Base-by-base conservation (phyloP, 257 asterid species). In the Lithospermum erythrorhizon region DNA sequence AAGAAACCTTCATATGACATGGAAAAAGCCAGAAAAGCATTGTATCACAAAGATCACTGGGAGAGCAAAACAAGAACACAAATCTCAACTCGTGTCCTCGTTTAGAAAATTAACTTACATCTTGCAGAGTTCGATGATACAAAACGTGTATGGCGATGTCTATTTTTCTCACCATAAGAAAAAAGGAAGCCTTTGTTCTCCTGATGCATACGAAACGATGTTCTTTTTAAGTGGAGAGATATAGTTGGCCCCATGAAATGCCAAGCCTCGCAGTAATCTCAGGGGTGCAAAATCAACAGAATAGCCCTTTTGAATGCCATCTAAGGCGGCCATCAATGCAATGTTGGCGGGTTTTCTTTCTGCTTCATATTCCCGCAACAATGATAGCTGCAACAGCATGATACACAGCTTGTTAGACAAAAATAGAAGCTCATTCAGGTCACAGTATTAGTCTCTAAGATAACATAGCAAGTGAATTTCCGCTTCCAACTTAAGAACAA, bases 291-390 rank as follows among this genome's bases (percentile, higher is more conserved):
- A 81, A 80, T 89, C 95, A 35, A 86, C 74, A 18, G 95, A 84
- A 73, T 93, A 93, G 1, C 89, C 95, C 89, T 89, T 93, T 72
- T 93, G 99, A 66, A 93, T 79, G 19, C 99, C 96, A 55, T 93
- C 99, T 21, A 93, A 75, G 63, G 83, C 64, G 24, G 96, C 94
- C 95, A 89, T 86, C 97, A 93, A 75, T 21, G 86, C 61, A 60
- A 79, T 20, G 69, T 93, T 93, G 51, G 89, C 95, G 35, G 87
- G 73, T 74, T 76, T 93, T 72, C 98, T 83, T 68, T 93, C 97
- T 19, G 87, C 79, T 75, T 86, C 98, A 6, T 89, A 93, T 72
- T 81, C 76, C 71, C 69, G 79, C 64, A 93, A 79, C 76, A 93
- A 77, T 1, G 89, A 64, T 25, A 84, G 81, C 98, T 93, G 77